phyloP scores from a whole-genome alignment of 768 basidiomycete genomes.

The Coprinopsis strossmayeri region DNA sequence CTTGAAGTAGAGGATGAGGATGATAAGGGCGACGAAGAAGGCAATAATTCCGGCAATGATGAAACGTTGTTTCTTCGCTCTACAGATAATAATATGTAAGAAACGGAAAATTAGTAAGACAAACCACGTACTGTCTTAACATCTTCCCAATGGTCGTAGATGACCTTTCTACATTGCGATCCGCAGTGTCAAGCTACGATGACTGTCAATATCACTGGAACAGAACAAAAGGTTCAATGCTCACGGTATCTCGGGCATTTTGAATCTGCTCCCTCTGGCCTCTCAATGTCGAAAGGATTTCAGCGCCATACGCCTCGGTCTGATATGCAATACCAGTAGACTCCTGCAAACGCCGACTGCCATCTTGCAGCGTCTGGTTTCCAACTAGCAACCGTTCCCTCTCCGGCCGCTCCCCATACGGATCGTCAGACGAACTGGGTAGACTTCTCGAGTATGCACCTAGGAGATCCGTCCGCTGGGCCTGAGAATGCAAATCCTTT shows the following conservation, averaged over 20 bases:
- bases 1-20: slow-evolving; percentile 64
- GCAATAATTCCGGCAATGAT: slow-evolving; percentile 71
- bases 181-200: slow-evolving; percentile 67
- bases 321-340: slow-evolving; percentile 87
- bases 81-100: slow-evolving; percentile 20
- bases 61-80: slow-evolving; percentile 89
- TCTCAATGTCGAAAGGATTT: slow-evolving; percentile 74
- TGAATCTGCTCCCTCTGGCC: slow-evolving; percentile 89
- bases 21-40: slow-evolving; percentile 71
- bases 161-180: slow-evolving; percentile 81
- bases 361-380: slow-evolving; percentile 63
- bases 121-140: slow-evolving; percentile 70
- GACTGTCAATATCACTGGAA: neutral
- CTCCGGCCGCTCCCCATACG: neutral
- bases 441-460: slow-evolving; percentile 15
- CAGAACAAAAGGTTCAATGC: slow-evolving; percentile 16
- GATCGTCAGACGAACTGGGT: neutral
- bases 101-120: neutral
- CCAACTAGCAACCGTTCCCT: neutral
- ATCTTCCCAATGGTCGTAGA: slow-evolving; percentile 87
- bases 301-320: slow-evolving; percentile 86
- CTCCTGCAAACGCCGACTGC: slow-evolving; percentile 64
- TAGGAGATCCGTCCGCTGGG: slow-evolving; percentile 63
- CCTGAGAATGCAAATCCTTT: slow-evolving; percentile 63
- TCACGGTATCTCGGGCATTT: slow-evolving; percentile 75